Percentiles rank a stretch among this genome's conserved stretches.
Conservation (phyloP, 1,284 basidiomycete genomes). For the Coniferiporia weirii region DNA sequence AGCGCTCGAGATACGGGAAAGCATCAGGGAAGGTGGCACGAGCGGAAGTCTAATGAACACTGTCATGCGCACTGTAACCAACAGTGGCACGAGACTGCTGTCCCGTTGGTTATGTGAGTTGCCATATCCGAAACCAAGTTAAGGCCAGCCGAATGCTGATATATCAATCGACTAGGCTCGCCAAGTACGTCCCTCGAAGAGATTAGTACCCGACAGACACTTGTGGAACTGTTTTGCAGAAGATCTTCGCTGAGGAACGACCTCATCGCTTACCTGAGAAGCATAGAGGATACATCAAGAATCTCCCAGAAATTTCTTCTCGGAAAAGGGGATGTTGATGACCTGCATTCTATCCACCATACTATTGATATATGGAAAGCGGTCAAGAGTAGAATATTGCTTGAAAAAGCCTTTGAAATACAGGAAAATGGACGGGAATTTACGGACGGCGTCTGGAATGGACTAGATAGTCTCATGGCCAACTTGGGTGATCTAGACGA, state of each 20-base stretch:
- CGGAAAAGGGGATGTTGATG: constrained; percentile 61
- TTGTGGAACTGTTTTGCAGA: constrained; percentile 73
- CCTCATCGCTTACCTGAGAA: constrained; percentile 51
- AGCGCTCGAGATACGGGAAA: constrained; percentile 83
- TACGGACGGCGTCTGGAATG: constrained; percentile 41
- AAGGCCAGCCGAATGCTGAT: constrained; percentile 9
- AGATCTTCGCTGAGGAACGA: constrained; percentile 67
- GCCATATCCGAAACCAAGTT: neutral
- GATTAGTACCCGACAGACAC: constrained; percentile 70
- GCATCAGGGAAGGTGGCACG: constrained; percentile 64
- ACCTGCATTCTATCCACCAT: constrained; percentile 58
- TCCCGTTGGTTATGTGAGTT: constrained; percentile 69
- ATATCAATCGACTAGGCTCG: constrained; percentile 47
- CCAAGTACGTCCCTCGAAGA: constrained; percentile 75
- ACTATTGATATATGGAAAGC: constrained; percentile 56
- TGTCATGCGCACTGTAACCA: constrained; percentile 77
- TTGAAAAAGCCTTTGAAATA: constrained; percentile 52
- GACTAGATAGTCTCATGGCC: constrained; percentile 49
- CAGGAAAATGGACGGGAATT: constrained; percentile 31
- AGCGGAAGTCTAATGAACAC: constrained; percentile 76
- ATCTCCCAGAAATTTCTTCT: constrained; percentile 77
- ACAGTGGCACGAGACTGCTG: constrained; percentile 75
- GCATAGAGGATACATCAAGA: constrained; percentile 69
- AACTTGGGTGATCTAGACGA: constrained; percentile 50
- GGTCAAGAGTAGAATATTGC: constrained; percentile 43